Evolutionary conservation across 2,329 filamentous ascomycete species (phyloP), one percentile per base, ranked within the genome.

Genomic region (Fusarium mangiferae): DNA sequence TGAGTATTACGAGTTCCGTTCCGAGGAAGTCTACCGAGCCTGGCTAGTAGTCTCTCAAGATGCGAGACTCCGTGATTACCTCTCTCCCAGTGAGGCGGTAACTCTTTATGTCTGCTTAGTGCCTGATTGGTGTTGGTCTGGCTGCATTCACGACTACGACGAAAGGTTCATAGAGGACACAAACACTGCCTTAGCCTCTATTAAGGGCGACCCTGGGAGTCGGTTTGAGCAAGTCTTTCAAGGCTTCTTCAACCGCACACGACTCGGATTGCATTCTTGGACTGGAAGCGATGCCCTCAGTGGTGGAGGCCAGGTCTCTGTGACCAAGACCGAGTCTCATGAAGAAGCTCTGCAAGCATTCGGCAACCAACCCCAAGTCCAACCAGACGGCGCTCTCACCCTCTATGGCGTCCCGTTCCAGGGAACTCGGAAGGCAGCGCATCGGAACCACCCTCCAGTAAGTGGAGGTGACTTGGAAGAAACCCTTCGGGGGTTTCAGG

Each of bases 11-110:
- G 24, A 60, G 10, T 78, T 69, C 39, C 72, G 76, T 12, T 77
- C 77, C 4, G 71, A 75, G 35, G 78, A 80, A 44, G 60, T 80
- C 11, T 78, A 78, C 22, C 76, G 68, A 6, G 55, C 75, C 5
- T 80, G 77, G 75, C 13, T 45, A 2, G 22, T 49, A n/a, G 24
- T 75, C 9, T n/a, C 10, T 12, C 33, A 13, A 5, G 30, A 68
- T 18, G 20, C 11, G 13, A 24, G 48, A 7, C 55, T 65, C 17
- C 26, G 18, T 11, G 18, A 4, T 6, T 36, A 36, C 26, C 30
- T 76, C 5, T 20, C 13, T 1, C 63, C 22, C 5, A 11, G 18
- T 6, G 44, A 62, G 13, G 26, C 61, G 15, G 12, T 60, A 22
- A 30, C 22, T 6, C 45, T 75, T 7, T 74, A 72, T 20, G 48